Evolutionary conservation across 2,329 filamentous ascomycete species (phyloP).

Genomic region (Neonectria magnoliae): DNA sequence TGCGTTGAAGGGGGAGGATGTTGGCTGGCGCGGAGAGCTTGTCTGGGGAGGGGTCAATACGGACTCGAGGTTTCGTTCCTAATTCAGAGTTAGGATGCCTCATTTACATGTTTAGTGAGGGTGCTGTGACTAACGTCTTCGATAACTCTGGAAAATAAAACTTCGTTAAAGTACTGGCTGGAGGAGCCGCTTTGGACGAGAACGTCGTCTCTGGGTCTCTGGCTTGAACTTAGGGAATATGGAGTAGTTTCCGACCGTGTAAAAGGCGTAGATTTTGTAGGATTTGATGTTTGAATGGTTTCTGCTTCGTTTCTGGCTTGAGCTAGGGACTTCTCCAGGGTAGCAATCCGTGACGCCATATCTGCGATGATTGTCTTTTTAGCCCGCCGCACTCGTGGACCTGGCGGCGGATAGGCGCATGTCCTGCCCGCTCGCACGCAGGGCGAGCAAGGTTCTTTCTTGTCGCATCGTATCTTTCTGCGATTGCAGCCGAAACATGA

Average conservation of each 20-base stretch:
- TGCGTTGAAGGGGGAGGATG: constrained; percentile 42
- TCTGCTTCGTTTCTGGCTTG: background rate
- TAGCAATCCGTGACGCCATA: constrained; percentile 43
- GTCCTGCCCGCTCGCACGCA: constrained; percentile 31
- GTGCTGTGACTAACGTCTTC: constrained; percentile 38
- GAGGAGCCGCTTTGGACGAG: constrained; percentile 44
- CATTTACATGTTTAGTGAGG: no score
- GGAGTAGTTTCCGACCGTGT: background rate
- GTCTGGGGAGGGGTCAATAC: constrained; percentile 1
- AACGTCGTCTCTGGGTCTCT: constrained; percentile 33
- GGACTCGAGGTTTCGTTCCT: constrained; percentile 24
- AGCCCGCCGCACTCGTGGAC: constrained; percentile 32
- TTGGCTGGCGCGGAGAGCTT: background rate
- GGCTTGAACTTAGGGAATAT: background rate
- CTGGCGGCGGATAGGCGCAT: constrained; percentile 35
- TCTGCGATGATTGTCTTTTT: constrained; percentile 42
- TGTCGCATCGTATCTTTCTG: constrained; percentile 47
- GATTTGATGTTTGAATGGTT: background rate
- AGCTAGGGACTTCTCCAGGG: constrained; percentile 41
- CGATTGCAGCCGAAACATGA: constrained; percentile 45
- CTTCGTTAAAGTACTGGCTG: constrained; percentile 50
- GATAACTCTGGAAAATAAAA: constrained; percentile 47
- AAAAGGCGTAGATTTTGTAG: background rate
- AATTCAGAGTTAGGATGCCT: background rate
- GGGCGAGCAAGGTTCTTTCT: constrained; percentile 42